Base-by-base conservation (phyloP, 495 filamentous ascomycete species). In the Clohesyomyces aquaticus region DNA sequence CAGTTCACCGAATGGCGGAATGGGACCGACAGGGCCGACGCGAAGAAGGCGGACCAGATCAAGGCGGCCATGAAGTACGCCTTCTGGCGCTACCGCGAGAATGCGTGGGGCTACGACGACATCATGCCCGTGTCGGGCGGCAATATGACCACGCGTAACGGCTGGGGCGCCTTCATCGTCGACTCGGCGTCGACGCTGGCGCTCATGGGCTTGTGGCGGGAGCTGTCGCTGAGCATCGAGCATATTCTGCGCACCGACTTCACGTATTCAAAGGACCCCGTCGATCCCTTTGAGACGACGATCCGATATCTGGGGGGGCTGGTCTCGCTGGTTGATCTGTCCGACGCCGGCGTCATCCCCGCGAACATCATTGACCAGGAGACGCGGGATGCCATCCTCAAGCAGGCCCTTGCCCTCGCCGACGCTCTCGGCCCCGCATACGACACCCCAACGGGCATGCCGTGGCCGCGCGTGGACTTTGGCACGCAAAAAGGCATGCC, bases 121-220 rank as follows among this genome's bases (percentile, higher is more conserved):
- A 66, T 75, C 27, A 42, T 38, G 42, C 73, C 73, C 26, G 63
- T 75, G 19, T 59, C 62, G 25, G 73, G 73, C 2, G 65, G 49
- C 0, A 53, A 48, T 21, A 45, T 45, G 9, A 63, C 61, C 18
- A 68, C 52, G 23, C 45, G 68, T 10, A 73, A 75, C 42, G 73
- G 73, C n/a, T 75, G 73, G 73, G 73, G 72, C 4, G 72, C 69
- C 12, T 75, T 74, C 52, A 71, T 74, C n/a, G 70, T 75, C 1
- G 73, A 75, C 21, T 61, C 70, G 11, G 51, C 70, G 2, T 64
- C 73, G 0, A 75, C 72, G 1, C 63, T 75, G 6, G 73, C 72
- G 0, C 55, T 75, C 43, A 75, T 75, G 73, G 70, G 68, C 2
- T 52, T 75, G 22, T 75, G 70, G 70, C 66, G 71, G 21, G 73